Evolutionary conservation across 139 green algal genomes (phyloP).

Genomic region (Mesostigma viride): DNA sequence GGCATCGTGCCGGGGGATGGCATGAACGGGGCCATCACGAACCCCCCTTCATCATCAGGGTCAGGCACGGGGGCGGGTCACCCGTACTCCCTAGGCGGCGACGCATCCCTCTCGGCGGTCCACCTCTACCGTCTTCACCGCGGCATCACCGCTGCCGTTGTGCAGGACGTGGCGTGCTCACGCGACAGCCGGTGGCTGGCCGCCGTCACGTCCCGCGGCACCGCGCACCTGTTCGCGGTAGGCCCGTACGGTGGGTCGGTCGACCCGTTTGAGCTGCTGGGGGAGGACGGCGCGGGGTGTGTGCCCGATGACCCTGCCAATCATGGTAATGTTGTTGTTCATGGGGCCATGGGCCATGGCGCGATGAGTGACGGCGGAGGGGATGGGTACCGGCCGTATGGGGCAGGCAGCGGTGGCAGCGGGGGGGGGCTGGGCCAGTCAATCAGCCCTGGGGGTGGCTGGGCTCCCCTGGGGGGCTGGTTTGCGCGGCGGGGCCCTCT

Average conservation of each 20-base stretch:
- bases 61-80: too few relatives aligned
- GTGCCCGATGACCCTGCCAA: background rate
- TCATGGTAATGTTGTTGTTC: background rate
- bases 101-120: slow-evolving; percentile 30
- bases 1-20: background rate
- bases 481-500: too few relatives aligned
- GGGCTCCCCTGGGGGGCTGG: too few relatives aligned
- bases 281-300: background rate
- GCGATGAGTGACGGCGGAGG: slow-evolving; percentile 19
- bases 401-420: too few relatives aligned
- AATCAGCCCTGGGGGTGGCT: too few relatives aligned
- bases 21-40: background rate
- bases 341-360: slow-evolving; percentile 3
- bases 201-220: slow-evolving; percentile 37
- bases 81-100: slow-evolving; percentile 10
- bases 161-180: slow-evolving; percentile 44
- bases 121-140: slow-evolving; percentile 49
- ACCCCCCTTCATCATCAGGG: background rate
- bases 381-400: too few relatives aligned
- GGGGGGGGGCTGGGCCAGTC: too few relatives aligned
- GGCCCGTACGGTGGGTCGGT: slow-evolving; percentile 14
- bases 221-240: slow-evolving; percentile 43
- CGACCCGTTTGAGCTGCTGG: background rate
- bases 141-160: slow-evolving; percentile 51
- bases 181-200: slow-evolving; percentile 38